Conservation (phyloP, 805 yeast genomes). For the Kazachstania bromeliacearum region DNA sequence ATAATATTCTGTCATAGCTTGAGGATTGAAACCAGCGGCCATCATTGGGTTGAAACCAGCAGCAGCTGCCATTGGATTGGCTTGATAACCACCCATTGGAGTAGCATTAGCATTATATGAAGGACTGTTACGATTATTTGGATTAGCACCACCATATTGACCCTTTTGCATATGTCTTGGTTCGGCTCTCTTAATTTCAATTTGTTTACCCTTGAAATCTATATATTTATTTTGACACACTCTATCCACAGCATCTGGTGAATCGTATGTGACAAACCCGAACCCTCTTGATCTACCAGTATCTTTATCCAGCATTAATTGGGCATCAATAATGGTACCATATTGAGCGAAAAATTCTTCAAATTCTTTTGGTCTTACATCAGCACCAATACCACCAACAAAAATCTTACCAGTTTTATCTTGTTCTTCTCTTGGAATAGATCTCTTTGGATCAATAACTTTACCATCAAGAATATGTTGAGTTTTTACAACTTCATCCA, state of each 20-base stretch:
- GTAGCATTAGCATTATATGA: conserved; percentile 11
- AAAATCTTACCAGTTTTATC: conserved; percentile 94
- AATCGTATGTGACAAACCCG: conserved; percentile 92
- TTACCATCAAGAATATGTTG: conserved; percentile 92
- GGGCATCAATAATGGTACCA: conserved; percentile 91
- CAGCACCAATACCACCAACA: conserved; percentile 94
- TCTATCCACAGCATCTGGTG: conserved; percentile 88
- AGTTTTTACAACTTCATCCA: conserved; percentile 74
- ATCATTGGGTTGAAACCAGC: conserved; percentile 19
- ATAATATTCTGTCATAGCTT: conserved; percentile 57
- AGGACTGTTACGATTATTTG: conserved; percentile 7
- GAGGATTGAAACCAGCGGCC: conserved; percentile 34
- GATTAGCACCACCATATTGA: conserved; percentile 5
- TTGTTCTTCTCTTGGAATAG: conserved; percentile 95
- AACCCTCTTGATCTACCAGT: conserved; percentile 96
- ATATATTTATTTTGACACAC: conserved; percentile 76
- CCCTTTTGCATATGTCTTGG: conserved; percentile 61
- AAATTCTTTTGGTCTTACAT: conserved; percentile 86
- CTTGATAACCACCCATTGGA: conserved; percentile 27
- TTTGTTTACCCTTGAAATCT: conserved; percentile 74
- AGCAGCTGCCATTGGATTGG: conserved; percentile 23
- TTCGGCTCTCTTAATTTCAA: conserved; percentile 79
- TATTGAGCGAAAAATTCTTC: conserved; percentile 76
- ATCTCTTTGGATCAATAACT: conserved; percentile 93
- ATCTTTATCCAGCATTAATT: conserved; percentile 93